Evolutionary conservation across 1,284 basidiomycete species (phyloP), one percentile per base, ranked within the genome.

Genomic region (Ganoderma sp.): DNA sequence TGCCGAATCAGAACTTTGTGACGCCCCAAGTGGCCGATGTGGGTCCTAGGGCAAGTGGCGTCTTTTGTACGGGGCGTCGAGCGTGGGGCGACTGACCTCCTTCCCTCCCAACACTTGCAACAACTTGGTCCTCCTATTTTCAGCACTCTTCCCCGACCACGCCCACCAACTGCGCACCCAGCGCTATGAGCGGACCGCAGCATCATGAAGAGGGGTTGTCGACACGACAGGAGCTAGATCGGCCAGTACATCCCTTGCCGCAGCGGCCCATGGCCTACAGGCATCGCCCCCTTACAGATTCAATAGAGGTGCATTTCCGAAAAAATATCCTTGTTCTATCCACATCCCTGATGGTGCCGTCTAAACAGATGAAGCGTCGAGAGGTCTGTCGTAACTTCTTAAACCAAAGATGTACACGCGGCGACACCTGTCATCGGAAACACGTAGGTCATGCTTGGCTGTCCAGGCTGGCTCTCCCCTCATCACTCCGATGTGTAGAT

Each of bases 361-460:
- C 2, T 17, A 22, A 34, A 25, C 68, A 69, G 71, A 68, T 66
- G 56, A 25, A 45, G 28, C 45, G 28, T 15, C 63, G 25, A n/a
- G 70, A 70, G 37, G 42, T 73, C 8, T 75, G 74, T 48, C 42
- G 56, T 7, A 61, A 70, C 5, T 73, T 67, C 8, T 61, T n/a
- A 60, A 25, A 43, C 43, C 71, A 67, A 2, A 34, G 41, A 39
- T 75, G 74, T 58, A 9, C 2, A 1, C 45, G 14, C 17, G 72
- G 71, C 45, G 41, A 64, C 25, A 25, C 37, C 37, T 74, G 74
- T 43, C 67, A 32, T 14, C 70, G 67, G 4, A 61, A 56, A 12
- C 70, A 71, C 28, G 67, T 67, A 32, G 43, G 52, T 56, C 6
- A 19, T 56, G 15, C 8, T 34, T 8, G 14, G 6, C 25, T 28